A percentile compares a stretch with the other conserved stretches of the same genome.
phyloP scores from a whole-genome alignment of 495 filamentous ascomycete genomes.

The Neurospora sp. region DNA sequence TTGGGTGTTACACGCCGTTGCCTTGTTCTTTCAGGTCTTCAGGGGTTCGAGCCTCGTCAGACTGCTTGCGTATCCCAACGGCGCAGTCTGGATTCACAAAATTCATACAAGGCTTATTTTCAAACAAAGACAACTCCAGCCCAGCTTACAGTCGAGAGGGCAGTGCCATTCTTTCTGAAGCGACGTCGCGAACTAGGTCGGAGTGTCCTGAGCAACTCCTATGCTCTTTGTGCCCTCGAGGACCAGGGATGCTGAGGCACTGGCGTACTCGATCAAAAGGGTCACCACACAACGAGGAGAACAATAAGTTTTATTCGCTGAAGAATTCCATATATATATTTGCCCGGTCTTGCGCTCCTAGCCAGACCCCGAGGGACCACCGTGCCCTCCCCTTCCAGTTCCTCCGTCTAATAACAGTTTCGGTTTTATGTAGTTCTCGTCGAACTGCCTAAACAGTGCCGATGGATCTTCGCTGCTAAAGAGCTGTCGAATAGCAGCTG shows the following conservation, averaged over 20 bases:
- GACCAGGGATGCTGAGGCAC: not conserved
- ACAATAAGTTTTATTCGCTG: not conserved
- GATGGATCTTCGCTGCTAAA: constrained; percentile 75
- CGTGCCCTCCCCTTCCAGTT: constrained; percentile 18
- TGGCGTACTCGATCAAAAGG: not conserved
- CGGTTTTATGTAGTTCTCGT: constrained; percentile 96
- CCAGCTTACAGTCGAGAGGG: not conserved
- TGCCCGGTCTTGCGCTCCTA: not conserved
- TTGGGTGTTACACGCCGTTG: not conserved
- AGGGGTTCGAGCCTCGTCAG: not conserved
- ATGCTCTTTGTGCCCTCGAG: not conserved
- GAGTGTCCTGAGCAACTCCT: not conserved
- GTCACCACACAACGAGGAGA: not conserved
- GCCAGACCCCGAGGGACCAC: constrained; percentile 4
- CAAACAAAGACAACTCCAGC: not conserved
- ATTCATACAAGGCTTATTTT: not conserved
- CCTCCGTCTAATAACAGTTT: constrained; percentile 69
- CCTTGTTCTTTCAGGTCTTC: not conserved
- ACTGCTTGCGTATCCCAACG: not conserved
- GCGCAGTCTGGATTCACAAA: not conserved
- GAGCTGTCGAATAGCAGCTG: constrained; percentile 56
- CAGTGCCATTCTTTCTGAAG: not conserved
- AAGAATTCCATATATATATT: not conserved
- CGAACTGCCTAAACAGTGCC: constrained; percentile 83
- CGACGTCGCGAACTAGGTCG: not conserved